Percentiles rank a stretch among this genome's conserved stretches.
Evolutionary conservation across 2,329 filamentous ascomycete genomes (phyloP).

Genomic region (Cladosporium sp.): DNA sequence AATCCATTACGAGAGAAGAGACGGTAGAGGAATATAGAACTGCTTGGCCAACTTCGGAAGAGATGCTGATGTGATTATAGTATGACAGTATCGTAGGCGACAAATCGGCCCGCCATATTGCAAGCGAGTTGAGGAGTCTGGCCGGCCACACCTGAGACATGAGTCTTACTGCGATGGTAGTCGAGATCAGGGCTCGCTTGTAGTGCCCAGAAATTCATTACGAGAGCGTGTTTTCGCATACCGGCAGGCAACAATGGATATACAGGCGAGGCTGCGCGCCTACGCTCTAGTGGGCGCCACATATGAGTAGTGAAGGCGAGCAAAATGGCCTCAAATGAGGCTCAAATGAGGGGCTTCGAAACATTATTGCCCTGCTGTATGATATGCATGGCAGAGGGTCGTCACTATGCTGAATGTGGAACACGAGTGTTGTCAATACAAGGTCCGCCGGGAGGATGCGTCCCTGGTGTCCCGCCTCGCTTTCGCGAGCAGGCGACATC

Average conservation of each 20-base stretch:
- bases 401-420: background rate
- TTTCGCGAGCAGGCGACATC: slow-evolving; percentile 3
- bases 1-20: slow-evolving; percentile 4
- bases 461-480: slow-evolving; percentile 11
- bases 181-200: background rate
- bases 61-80: background rate
- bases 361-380: background rate
- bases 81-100: background rate
- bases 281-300: background rate
- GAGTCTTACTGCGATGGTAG: slow-evolving; percentile 1
- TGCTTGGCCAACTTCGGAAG: background rate
- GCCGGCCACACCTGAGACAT: slow-evolving; percentile 1
- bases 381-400: background rate
- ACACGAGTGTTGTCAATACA: slow-evolving; percentile 12
- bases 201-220: background rate
- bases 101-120: background rate
- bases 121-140: background rate
- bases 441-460: slow-evolving; percentile 19
- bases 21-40: background rate
- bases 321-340: background rate
- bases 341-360: background rate
- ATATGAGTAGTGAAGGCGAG: background rate
- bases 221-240: background rate
- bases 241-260: background rate
- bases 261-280: background rate